Evolutionary conservation across 2,329 filamentous ascomycete species (phyloP), one percentile per base, ranked within the genome.

Genomic region (Epichloe gansuensis): DNA sequence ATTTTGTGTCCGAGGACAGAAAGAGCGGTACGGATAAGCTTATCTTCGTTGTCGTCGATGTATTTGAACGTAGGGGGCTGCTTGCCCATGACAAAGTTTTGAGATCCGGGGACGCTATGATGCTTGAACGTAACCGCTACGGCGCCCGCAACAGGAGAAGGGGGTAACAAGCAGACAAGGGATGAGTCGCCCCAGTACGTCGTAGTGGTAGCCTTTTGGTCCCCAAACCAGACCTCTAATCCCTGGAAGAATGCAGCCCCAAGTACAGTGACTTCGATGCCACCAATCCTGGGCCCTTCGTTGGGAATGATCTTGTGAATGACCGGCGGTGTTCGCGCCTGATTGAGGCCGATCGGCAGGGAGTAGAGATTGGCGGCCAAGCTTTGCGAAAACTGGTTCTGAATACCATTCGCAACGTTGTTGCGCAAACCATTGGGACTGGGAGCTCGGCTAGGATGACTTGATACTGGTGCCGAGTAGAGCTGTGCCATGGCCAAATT

Each of bases 221-320:
- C 71, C 23, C 90, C 90, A 65, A 96, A 96, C 67, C 89, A 85
- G 51, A 95, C 87, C 56, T 90, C 86, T 55, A 94, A 76, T 1
- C 67, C 85, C 55, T 78, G 84, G 57, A 82, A 84, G 64, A 95
- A 95, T 13, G 84, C 81, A 57, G 82, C 86, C 17, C 90, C 89
- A 8, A 95, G 73, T 52, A 93, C 79, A 0, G 87, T 91, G 3
- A 95, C 88, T 65, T 96, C 89, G 50, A 88, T 89, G 42, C 89
- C 89, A 54, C 89, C 89, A 38, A 80, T 81, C 53, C 83, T 87
- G 6, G 89, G 87, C 0, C 89, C 89, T 65, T 94, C 87, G 34
- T 77, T 78, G 0, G 90, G 89, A 38, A 93, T 87, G 55, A 95
- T 76, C 64, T 90, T 91, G 64, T 88, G 84, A 23, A 94, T 91